Evolutionary conservation across 805 yeast genomes (phyloP).

Genomic region (Zygosaccharomyces bailii): DNA sequence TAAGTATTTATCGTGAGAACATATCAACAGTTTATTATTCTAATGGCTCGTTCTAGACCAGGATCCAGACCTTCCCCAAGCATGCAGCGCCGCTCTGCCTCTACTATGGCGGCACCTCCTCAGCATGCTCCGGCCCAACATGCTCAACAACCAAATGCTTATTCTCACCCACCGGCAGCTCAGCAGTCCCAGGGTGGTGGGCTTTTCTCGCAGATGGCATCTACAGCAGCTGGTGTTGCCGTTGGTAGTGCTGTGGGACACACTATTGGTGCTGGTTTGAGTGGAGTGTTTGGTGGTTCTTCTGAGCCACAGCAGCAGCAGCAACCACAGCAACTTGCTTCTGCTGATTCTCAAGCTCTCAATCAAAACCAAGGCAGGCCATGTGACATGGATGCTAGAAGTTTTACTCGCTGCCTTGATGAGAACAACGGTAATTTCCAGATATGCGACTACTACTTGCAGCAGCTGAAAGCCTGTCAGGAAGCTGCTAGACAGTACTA

Average conservation of each 20-base stretch:
- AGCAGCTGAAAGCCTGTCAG: slow-evolving; percentile 96
- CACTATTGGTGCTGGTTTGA: slow-evolving; percentile 91
- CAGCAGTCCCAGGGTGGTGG: slow-evolving; percentile 72
- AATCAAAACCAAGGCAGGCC: slow-evolving; percentile 47
- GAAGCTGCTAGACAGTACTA: slow-evolving; percentile 82
- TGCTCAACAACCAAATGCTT: slow-evolving; percentile 24
- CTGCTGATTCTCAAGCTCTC: slow-evolving; percentile 32
- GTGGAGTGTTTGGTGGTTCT: slow-evolving; percentile 68
- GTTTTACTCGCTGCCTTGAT: slow-evolving; percentile 91
- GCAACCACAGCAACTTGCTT: slow-evolving; percentile 38
- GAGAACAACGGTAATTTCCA: slow-evolving; percentile 95
- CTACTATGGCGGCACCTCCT: slow-evolving; percentile 65
- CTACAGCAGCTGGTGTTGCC: slow-evolving; percentile 99
- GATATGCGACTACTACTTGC: slow-evolving; percentile 93
- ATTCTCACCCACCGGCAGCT: slow-evolving; percentile 51
- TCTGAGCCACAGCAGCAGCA: slow-evolving; percentile 46
- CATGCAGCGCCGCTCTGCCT: slow-evolving; percentile 65
- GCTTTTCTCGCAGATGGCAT: slow-evolving; percentile 93
- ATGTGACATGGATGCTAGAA: slow-evolving; percentile 93
- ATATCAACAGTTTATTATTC: slow-evolving; percentile 3
- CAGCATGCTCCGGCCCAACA: slow-evolving; percentile 42
- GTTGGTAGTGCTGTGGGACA: slow-evolving; percentile 98
- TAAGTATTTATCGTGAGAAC: not conserved
- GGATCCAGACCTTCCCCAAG: slow-evolving; percentile 42
- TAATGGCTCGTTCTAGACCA: slow-evolving; percentile 44